Evolutionary conservation across 2,329 filamentous ascomycete genomes (phyloP).

Genomic region (Elsinoe australis): DNA sequence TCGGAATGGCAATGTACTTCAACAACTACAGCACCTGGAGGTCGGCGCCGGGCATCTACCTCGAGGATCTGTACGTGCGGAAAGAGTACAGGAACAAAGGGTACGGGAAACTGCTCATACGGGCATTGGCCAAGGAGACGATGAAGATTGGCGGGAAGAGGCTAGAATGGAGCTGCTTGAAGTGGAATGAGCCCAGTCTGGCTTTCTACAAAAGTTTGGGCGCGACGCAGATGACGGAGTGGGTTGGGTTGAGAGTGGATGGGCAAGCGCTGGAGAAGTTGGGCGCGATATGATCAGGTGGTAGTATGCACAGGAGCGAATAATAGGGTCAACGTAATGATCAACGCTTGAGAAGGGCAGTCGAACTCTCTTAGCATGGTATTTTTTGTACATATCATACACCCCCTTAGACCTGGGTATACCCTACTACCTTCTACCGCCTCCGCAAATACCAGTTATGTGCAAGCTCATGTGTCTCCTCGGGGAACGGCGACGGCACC

Average conservation of each 20-base stretch:
- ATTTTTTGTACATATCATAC: slow-evolving; percentile 16
- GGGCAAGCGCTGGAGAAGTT: slow-evolving; percentile 56
- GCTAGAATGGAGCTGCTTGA: slow-evolving; percentile 84
- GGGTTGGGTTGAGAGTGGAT: slow-evolving; percentile 69
- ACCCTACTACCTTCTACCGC: slow-evolving; percentile 47
- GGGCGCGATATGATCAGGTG: slow-evolving; percentile 31
- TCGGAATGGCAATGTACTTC: slow-evolving; percentile 84
- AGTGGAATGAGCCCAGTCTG: slow-evolving; percentile 89
- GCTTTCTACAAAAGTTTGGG: slow-evolving; percentile 66
- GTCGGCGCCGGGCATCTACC: slow-evolving; percentile 76
- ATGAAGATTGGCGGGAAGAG: slow-evolving; percentile 62
- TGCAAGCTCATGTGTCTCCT: slow-evolving; percentile 65
- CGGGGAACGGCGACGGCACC: slow-evolving; percentile 68
- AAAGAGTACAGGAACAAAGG: slow-evolving; percentile 63
- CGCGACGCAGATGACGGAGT: slow-evolving; percentile 59
- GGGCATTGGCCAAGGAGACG: slow-evolving; percentile 71
- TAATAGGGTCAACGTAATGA: too few relatives aligned
- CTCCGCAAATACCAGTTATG: slow-evolving; percentile 92
- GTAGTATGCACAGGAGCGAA: neutral
- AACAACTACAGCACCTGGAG: slow-evolving; percentile 96
- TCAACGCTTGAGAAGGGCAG: too few relatives aligned
- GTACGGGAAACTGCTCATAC: slow-evolving; percentile 70
- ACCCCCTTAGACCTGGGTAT: slow-evolving; percentile 9
- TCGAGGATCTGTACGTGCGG: slow-evolving; percentile 86
- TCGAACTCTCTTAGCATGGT: too few relatives aligned